phyloP scores from a whole-genome alignment of 371 early-diverging fungal genomes.

The Dipsacomyces acuminosporus region DNA sequence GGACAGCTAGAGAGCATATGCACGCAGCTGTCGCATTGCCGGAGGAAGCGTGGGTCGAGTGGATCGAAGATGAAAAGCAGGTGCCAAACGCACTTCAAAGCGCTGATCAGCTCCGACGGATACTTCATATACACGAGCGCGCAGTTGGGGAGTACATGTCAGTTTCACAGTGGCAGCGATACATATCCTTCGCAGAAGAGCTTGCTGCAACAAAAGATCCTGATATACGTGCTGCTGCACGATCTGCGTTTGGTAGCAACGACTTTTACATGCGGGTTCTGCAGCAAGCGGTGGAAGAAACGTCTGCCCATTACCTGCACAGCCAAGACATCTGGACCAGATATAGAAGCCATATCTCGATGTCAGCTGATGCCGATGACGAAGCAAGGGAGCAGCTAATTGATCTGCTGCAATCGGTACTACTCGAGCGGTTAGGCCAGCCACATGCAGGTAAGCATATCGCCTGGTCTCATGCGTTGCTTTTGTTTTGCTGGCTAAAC shows the following conservation, averaged over 20 bases:
- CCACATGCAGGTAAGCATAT: conserved; percentile 40
- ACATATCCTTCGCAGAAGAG: conserved; percentile 10
- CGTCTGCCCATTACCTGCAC: conserved; percentile 10
- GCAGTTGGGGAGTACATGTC: conserved; percentile 16
- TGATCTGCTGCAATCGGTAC: conserved; percentile 10
- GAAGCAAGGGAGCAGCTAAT: neutral
- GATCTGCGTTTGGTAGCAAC: conserved; percentile 11
- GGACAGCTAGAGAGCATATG: conserved; percentile 25
- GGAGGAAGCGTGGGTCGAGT: conserved; percentile 13
- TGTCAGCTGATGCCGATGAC: neutral
- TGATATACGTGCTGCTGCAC: no score
- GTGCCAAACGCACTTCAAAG: conserved; percentile 7
- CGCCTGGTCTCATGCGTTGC: no score
- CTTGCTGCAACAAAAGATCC: conserved; percentile 9
- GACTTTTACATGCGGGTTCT: conserved; percentile 9
- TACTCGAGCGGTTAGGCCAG: conserved; percentile 21
- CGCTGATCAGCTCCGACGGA: neutral
- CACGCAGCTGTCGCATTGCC: conserved; percentile 15
- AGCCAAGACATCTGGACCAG: conserved; percentile 22
- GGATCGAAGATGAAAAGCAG: conserved; percentile 28
- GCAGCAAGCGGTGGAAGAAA: conserved; percentile 21
- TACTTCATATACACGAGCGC: conserved; percentile 9
- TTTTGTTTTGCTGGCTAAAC: no score
- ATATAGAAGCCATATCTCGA: conserved; percentile 16
- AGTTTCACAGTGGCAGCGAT: conserved; percentile 21